A percentile compares a stretch with the other conserved stretches of the same genome.
Evolutionary conservation across 2,329 filamentous ascomycete genomes (phyloP).

Genomic region (Metarhizium anisopliae): DNA sequence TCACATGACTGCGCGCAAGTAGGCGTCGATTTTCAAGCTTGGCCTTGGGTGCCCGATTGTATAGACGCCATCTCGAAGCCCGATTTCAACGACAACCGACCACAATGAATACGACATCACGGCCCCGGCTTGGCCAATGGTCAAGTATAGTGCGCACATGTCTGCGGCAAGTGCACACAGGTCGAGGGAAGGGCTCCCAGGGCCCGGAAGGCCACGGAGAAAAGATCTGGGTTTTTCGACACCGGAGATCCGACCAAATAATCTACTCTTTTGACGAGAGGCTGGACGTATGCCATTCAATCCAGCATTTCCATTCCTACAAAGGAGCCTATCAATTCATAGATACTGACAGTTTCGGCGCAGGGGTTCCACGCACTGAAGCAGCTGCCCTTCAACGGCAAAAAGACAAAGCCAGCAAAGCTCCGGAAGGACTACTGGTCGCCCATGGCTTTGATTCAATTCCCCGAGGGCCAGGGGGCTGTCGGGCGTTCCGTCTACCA

Average conservation of each 20-base stretch:
- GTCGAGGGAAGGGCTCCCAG: slow-evolving; percentile 15
- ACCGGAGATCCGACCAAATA: slow-evolving; percentile 40
- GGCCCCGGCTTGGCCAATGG: slow-evolving; percentile 30
- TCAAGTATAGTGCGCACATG: slow-evolving; percentile 31
- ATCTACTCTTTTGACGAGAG: slow-evolving; percentile 41
- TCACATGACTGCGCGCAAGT: slow-evolving; percentile 16
- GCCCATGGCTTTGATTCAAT: slow-evolving; percentile 50
- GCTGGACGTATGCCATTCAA: slow-evolving; percentile 32
- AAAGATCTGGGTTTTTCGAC: slow-evolving; percentile 47
- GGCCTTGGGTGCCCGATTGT: neutral
- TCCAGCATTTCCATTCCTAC: neutral
- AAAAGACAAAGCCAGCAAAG: slow-evolving; percentile 54
- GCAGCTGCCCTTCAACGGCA: slow-evolving; percentile 57
- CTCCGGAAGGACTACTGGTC: slow-evolving; percentile 61
- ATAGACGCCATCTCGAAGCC: neutral
- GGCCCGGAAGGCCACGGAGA: slow-evolving; percentile 39
- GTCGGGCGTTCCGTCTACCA: slow-evolving; percentile 53
- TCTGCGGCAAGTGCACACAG: slow-evolving; percentile 28
- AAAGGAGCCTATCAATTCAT: too few species aligned
- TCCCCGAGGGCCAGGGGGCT: slow-evolving; percentile 40
- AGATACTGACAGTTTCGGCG: neutral
- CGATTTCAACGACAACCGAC: neutral
- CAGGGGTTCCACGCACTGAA: slow-evolving; percentile 37
- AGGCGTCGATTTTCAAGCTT: slow-evolving; percentile 10
- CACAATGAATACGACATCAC: slow-evolving; percentile 28